Evolutionary conservation across 73 alveolate species (phyloP), one percentile per base, ranked within the genome.

Genomic region (Tetrahymena thermophila): DNA sequence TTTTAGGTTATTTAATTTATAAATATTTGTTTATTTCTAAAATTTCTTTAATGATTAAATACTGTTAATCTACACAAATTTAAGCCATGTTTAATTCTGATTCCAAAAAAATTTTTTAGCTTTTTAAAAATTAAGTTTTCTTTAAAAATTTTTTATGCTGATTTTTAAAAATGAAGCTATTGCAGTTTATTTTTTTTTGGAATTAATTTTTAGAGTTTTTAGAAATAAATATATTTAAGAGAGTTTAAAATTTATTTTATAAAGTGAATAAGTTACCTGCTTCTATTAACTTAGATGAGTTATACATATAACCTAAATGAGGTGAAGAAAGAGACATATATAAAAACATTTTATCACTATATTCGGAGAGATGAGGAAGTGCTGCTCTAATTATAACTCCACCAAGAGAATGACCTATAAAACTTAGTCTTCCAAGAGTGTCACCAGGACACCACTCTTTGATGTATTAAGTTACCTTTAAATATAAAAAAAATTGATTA

Each of bases 271-370:
- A 94, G 1, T 31, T 23, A 35, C 96, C 98, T 19, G 98, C 98
- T 84, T 96, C 98, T 25, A 97, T 96, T 23, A 97, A 94, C 25
- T 94, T 85, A 50, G 96, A 93, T 7, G 97, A 56, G 95, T 97
- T 97, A 42, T 96, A 98, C 96, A 98, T 97, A 97, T 98, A 97
- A 50, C 99, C 99, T 84, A 99, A 97, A 95, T 99, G 99, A 21
- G 99, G 99, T 28, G 99, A 97, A 85, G 99, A 97, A 34, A 99
- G 98, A 37, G 99, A 98, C 98, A 99, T 94, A 96, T 98, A 98
- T 93, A 99, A 94, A 98, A 98, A 98, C 98, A 99, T 97, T 97
- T 99, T 98, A 93, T 98, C 99, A 95, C 97, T 97, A 97, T 96
- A 97, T 85, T 99, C 99, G 55, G 94, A 98, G 43, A 99, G 97